Percentiles rank a stretch among this genome's conserved stretches.
Conservation (phyloP, 2,329 filamentous ascomycete species). For the Stachybotrys chlorohalonatus region DNA sequence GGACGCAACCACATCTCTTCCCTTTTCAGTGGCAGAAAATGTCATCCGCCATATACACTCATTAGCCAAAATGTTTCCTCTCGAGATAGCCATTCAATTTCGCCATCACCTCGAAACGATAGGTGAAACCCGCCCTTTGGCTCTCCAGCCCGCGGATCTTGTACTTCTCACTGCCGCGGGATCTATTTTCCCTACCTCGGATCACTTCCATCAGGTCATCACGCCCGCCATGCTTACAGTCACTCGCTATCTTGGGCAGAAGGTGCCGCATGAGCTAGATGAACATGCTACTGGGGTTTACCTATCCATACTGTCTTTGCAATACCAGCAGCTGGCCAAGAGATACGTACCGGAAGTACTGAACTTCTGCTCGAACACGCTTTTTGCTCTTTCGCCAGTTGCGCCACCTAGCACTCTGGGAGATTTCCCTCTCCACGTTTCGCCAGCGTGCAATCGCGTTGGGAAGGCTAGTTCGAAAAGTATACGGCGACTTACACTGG, state of each 20-base stretch:
- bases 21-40: slow-evolving; percentile 65
- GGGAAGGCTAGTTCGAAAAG: slow-evolving; percentile 28
- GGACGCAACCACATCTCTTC: slow-evolving; percentile 32
- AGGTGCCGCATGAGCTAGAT: slow-evolving; percentile 51
- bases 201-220: slow-evolving; percentile 93
- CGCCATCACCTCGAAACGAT: slow-evolving; percentile 60
- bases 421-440: slow-evolving; percentile 53
- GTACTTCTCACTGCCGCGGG: slow-evolving; percentile 75
- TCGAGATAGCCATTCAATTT: slow-evolving; percentile 70
- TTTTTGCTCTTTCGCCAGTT: slow-evolving; percentile 56
- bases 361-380: slow-evolving; percentile 68
- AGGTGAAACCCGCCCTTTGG: slow-evolving; percentile 35
- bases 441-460: slow-evolving; percentile 42
- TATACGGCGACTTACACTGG: slow-evolving; percentile 47
- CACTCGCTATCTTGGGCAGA: slow-evolving; percentile 72
- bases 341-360: slow-evolving; percentile 84
- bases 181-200: slow-evolving; percentile 84
- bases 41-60: slow-evolving; percentile 88
- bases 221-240: slow-evolving; percentile 87
- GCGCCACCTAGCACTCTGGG: slow-evolving; percentile 38
- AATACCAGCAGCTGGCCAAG: slow-evolving; percentile 78
- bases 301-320: slow-evolving; percentile 66
- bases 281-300: slow-evolving; percentile 70
- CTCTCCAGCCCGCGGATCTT: slow-evolving; percentile 60
- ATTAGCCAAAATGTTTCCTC: slow-evolving; percentile 74